Evolutionary conservation across 768 basidiomycete species (phyloP).

Genomic region (Boletellus ananiceps): DNA sequence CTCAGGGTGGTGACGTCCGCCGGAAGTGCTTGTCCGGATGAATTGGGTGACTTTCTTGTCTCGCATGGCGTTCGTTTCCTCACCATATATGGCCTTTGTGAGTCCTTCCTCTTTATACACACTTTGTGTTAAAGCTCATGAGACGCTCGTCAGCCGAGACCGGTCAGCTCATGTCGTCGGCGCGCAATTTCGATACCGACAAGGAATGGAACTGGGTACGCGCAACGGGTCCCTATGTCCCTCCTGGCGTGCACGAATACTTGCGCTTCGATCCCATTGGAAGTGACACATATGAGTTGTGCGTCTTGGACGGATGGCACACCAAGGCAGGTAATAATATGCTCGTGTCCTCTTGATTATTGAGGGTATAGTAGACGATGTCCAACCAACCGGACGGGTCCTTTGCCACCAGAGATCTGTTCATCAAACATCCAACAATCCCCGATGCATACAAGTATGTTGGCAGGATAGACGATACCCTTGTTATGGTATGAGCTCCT

Average conservation of each 20-base stretch:
- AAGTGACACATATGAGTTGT: slow-evolving; percentile 41
- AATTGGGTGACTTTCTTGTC: slow-evolving; percentile 48
- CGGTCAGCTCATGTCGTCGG: slow-evolving; percentile 32
- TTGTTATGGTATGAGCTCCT: slow-evolving; percentile 31
- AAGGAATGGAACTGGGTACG: slow-evolving; percentile 55
- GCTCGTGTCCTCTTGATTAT: background rate
- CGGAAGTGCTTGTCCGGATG: slow-evolving; percentile 51
- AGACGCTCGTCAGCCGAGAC: slow-evolving; percentile 21
- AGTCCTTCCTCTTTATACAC: slow-evolving; percentile 9
- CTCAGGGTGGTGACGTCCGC: slow-evolving; percentile 50
- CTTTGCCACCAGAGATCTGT: slow-evolving; percentile 53
- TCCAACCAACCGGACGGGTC: slow-evolving; percentile 47
- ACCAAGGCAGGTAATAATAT: slow-evolving; percentile 36
- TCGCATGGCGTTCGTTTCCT: slow-evolving; percentile 46
- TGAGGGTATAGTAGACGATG: slow-evolving; percentile 16
- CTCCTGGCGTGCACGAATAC: slow-evolving; percentile 27
- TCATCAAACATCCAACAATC: slow-evolving; percentile 43
- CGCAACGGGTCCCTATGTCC: slow-evolving; percentile 20
- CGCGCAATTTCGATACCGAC: slow-evolving; percentile 43
- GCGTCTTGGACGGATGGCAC: slow-evolving; percentile 48
- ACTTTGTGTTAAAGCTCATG: background rate
- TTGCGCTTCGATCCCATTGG: slow-evolving; percentile 42
- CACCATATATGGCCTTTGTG: slow-evolving; percentile 48
- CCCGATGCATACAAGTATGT: slow-evolving; percentile 42
- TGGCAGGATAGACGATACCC: slow-evolving; percentile 53